phyloP scores from a whole-genome alignment of 768 basidiomycete species.

The Tephrocybe sp. region DNA sequence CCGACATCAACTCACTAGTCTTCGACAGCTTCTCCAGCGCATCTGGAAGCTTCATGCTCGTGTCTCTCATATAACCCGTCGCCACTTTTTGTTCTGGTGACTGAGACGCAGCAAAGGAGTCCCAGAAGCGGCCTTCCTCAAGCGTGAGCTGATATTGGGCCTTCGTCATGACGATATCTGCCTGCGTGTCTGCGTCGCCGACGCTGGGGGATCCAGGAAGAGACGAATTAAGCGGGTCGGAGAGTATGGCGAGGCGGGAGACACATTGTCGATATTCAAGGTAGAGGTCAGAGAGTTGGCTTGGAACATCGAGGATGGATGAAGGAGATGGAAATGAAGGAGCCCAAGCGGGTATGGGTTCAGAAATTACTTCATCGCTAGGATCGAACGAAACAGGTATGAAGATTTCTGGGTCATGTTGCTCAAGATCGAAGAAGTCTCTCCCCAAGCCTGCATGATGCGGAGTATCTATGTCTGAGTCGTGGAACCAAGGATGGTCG shows the following conservation, averaged over 20 bases:
- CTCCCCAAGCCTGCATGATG: background rate
- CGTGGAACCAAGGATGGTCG: slow-evolving; percentile 11
- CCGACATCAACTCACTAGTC: slow-evolving; percentile 56
- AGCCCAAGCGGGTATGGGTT: background rate
- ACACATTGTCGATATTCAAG: slow-evolving; percentile 47
- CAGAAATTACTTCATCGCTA: background rate
- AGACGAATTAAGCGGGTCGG: slow-evolving; percentile 22
- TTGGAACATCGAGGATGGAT: slow-evolving; percentile 28
- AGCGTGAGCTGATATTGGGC: slow-evolving; percentile 57
- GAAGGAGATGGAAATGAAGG: background rate
- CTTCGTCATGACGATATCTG: slow-evolving; percentile 58
- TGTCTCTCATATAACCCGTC: background rate
- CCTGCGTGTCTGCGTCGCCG: slow-evolving; percentile 30
- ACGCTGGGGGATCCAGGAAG: slow-evolving; percentile 12
- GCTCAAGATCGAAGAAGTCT: too few species aligned
- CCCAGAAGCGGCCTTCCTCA: slow-evolving; percentile 66
- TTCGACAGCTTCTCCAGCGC: slow-evolving; percentile 23
- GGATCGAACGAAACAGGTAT: too few species aligned
- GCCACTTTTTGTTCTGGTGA: background rate
- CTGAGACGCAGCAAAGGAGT: slow-evolving; percentile 29
- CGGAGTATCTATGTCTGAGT: background rate
- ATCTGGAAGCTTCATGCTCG: background rate
- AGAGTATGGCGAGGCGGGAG: slow-evolving; percentile 41
- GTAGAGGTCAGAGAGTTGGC: slow-evolving; percentile 46
- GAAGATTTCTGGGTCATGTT: slow-evolving; percentile 4